A percentile compares a stretch with the other conserved stretches of the same genome.
Evolutionary conservation across 2,329 filamentous ascomycete species (phyloP).

Genomic region (Colletotrichum sojae): DNA sequence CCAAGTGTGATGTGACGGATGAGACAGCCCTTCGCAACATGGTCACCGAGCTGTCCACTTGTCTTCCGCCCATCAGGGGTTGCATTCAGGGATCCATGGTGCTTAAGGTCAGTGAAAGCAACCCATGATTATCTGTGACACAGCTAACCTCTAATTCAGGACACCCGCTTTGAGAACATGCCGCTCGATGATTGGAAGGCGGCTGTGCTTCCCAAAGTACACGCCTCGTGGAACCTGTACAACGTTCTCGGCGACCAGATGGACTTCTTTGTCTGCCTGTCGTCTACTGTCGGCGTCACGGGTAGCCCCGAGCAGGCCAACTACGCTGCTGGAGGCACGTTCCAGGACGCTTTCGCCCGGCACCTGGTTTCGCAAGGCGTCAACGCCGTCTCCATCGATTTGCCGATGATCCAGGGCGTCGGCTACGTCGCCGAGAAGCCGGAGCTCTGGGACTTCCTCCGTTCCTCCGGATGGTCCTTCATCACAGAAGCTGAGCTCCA

Average conservation of each 20-base stretch:
- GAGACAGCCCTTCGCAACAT: constrained; percentile 9
- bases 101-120: constrained; percentile 39
- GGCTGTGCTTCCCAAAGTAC: constrained; percentile 50
- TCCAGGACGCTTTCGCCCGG: constrained; percentile 58
- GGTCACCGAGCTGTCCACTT: neutral
- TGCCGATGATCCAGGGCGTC: constrained; percentile 65
- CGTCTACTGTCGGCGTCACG: constrained; percentile 46
- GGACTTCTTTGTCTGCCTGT: constrained; percentile 55
- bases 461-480: constrained; percentile 43
- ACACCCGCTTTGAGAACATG: constrained; percentile 39
- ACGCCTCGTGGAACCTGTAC: constrained; percentile 49
- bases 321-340: constrained; percentile 61
- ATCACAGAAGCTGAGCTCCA: constrained; percentile 45
- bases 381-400: constrained; percentile 63
- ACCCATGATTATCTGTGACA: neutral
- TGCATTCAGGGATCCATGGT: constrained; percentile 43
- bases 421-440: constrained; percentile 65
- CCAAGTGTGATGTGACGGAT: constrained; percentile 42
- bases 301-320: constrained; percentile 56
- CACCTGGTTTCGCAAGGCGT: constrained; percentile 56
- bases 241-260: constrained; percentile 47
- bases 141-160: constrained; percentile 19
- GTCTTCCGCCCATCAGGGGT: constrained; percentile 38
- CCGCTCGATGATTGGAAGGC: constrained; percentile 39
- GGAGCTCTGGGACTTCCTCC: constrained; percentile 43